Percentiles rank a stretch among this genome's conserved stretches.
Conservation (phyloP, 495 filamentous ascomycete species). For the Aspergillus haitiensis region DNA sequence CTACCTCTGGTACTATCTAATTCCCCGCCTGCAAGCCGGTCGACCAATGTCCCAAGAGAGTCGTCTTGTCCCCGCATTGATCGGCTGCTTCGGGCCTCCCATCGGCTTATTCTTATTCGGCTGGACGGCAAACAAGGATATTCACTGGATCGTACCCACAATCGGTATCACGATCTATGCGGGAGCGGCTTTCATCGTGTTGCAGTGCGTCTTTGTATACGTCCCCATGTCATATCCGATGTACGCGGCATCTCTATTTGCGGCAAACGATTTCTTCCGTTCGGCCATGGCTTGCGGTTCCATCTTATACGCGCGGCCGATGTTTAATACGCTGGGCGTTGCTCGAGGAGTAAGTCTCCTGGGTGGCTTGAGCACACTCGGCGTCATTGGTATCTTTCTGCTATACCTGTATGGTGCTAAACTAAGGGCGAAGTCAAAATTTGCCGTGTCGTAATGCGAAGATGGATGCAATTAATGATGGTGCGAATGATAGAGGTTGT, state of each 20-base stretch:
- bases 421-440: neutral
- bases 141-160: constrained; percentile 55
- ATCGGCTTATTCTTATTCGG: constrained; percentile 59
- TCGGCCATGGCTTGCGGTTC: constrained; percentile 2
- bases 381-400: neutral
- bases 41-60: constrained; percentile 17
- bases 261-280: constrained; percentile 51
- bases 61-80: constrained; percentile 45
- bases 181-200: constrained; percentile 38
- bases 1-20: neutral
- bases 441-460: neutral
- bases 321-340: neutral
- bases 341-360: neutral
- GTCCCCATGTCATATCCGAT: constrained; percentile 55
- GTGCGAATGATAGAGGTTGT: no score
- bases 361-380: neutral
- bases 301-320: neutral
- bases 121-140: neutral
- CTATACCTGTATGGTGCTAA: neutral
- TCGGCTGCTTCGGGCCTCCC: constrained; percentile 44
- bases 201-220: constrained; percentile 59
- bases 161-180: constrained; percentile 55
- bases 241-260: constrained; percentile 56
- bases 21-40: constrained; percentile 31
- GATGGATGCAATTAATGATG: no score